phyloP scores from a whole-genome alignment of 345 rosid species.

The thale cress (Arabidopsis thaliana) region DNA sequence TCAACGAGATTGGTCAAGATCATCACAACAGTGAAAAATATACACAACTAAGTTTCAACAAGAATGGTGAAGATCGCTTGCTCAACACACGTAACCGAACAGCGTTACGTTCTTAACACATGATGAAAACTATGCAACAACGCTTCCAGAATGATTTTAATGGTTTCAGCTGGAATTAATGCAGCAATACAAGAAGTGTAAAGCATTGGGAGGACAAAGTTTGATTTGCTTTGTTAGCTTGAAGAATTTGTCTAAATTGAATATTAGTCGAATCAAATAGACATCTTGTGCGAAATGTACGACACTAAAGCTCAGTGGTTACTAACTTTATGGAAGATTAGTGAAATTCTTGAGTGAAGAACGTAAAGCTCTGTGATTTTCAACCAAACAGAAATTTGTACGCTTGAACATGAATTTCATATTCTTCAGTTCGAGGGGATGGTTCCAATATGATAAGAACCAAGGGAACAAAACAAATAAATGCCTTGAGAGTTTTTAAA shows the following conservation, averaged over 20 bases:
- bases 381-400: too few relatives aligned
- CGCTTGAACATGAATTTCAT: too few relatives aligned
- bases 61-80: slow-evolving; percentile 40
- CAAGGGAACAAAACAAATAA: neutral
- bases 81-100: slow-evolving; percentile 46
- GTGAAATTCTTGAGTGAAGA: too few relatives aligned
- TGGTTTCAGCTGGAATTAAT: slow-evolving; percentile 81
- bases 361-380: too few relatives aligned
- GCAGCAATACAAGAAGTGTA: neutral
- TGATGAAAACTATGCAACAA: slow-evolving; percentile 55
- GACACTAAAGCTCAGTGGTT: neutral
- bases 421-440: too few relatives aligned
- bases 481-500: neutral
- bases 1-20: too few relatives aligned
- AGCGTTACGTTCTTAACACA: slow-evolving; percentile 70
- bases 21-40: slow-evolving; percentile 34
- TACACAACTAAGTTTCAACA: slow-evolving; percentile 50
- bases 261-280: slow-evolving; percentile 26
- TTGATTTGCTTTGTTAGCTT: slow-evolving; percentile 9
- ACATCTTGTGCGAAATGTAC: slow-evolving; percentile 10
- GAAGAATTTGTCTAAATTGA: neutral
- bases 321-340: too few relatives aligned
- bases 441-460: neutral
- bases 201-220: neutral
- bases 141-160: slow-evolving; percentile 68